Conservation (phyloP, 2,329 filamentous ascomycete species). For the Cercospora sojina region DNA sequence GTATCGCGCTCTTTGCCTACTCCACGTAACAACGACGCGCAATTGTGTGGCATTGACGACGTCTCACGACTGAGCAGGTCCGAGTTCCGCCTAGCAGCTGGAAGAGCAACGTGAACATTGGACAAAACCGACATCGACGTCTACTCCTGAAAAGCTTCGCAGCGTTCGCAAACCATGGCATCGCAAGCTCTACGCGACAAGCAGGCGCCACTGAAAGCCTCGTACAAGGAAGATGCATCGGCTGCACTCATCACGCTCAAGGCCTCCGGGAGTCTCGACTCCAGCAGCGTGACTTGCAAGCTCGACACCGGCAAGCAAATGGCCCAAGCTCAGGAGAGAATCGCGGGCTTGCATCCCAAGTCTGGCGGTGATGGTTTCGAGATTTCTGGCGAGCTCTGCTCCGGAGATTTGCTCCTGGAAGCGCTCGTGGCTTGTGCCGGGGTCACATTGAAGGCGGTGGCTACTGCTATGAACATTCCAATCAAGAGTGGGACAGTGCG, state of each 20-base stretch:
- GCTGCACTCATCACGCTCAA: constrained; percentile 50
- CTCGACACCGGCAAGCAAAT: constrained; percentile 45
- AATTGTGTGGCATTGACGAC: neutral
- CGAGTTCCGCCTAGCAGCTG: neutral
- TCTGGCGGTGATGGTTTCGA: constrained; percentile 47
- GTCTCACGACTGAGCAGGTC: neutral
- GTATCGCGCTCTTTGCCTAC: neutral
- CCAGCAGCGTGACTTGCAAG: constrained; percentile 49
- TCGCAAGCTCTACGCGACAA: constrained; percentile 45
- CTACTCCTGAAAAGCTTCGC: neutral
- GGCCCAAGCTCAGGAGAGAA: constrained; percentile 43
- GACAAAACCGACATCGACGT: neutral
- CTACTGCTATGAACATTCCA: constrained; percentile 48
- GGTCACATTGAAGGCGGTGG: constrained; percentile 53
- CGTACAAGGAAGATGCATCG: constrained; percentile 46
- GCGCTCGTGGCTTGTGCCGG: constrained; percentile 53
- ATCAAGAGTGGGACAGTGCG: constrained; percentile 45
- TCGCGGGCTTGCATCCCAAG: constrained; percentile 50
- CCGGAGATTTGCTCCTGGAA: constrained; percentile 53
- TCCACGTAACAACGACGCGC: neutral
- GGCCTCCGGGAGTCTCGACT: constrained; percentile 47
- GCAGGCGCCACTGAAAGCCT: constrained; percentile 51
- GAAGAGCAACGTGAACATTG: neutral
- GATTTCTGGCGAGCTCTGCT: constrained; percentile 51
- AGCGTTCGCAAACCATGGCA: constrained; percentile 19